Evolutionary conservation across 345 rosid species (phyloP), one percentile per base, ranked within the genome.

Genomic region (Populus tremula): DNA sequence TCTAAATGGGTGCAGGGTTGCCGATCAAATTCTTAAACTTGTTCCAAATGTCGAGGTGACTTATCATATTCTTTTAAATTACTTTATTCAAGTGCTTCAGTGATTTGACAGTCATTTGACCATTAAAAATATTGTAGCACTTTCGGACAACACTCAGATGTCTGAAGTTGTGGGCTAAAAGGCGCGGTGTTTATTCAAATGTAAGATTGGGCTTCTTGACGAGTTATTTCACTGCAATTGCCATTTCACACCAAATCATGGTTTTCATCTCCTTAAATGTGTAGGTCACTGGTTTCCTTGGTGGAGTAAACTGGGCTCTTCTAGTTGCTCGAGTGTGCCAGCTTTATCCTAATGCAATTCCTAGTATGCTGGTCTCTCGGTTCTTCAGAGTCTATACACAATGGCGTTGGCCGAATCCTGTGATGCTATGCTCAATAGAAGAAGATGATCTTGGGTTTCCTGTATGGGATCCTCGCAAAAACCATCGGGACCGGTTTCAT

Each of bases 371-470:
- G 76, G 90, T 90, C 73, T 86, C 94, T 75, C 86, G 93, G 4
- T 92, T 89, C 76, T 92, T 89, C 71, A 81, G 91, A 84, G 94
- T 90, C 9, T 89, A 86, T 65, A 87, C 91, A 54, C 91, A 83
- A 50, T 92, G 94, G 94, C 89, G 88, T 64, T 92, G 97, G 97
- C 97, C 97, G 16, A 90, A 89, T 73, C 97, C 97, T 39, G 97
- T 92, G 66, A 89, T 92, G 94, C 84, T 92, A 21, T 90, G 94
- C 82, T 76, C 90, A 3, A 90, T 90, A 59, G 91, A 89, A 80
- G 93, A 88, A 81, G 89, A 87, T 79, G 87, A 85, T 43, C 90
- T 85, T 79, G 91, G 92, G 16, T 90, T 90, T 80, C 87, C 90
- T 33, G 85, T 89, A 16, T 90, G 96, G 93, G 90, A 90, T 84